phyloP scores from a whole-genome alignment of 805 yeast genomes.

The Ogataea minuta region DNA sequence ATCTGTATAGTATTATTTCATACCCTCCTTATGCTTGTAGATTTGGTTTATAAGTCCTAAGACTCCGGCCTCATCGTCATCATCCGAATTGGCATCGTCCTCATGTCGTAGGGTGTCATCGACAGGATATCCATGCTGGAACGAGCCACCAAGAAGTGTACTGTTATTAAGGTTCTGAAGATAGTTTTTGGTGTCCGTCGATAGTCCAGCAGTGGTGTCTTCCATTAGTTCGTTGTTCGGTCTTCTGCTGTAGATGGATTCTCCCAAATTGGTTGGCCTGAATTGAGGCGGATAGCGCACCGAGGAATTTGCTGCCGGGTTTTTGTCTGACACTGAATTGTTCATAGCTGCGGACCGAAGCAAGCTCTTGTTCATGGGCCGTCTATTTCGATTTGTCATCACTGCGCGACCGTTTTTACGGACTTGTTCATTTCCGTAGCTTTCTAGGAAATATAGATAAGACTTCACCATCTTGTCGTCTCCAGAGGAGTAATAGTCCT shows the following conservation, averaged over 20 bases:
- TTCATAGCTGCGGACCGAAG: constrained; percentile 26
- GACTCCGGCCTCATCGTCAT: constrained; percentile 43
- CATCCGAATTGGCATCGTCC: constrained; percentile 34
- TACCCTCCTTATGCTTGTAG: constrained; percentile 49
- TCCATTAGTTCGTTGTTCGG: constrained; percentile 23
- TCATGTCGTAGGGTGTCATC: constrained; percentile 18
- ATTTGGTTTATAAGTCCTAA: constrained; percentile 75
- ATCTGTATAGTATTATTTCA: constrained; percentile 7
- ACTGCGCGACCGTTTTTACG: constrained; percentile 14
- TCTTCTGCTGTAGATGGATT: constrained; percentile 17
- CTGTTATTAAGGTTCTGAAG: constrained; percentile 30
- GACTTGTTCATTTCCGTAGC: constrained; percentile 56
- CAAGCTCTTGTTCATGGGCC: constrained; percentile 16
- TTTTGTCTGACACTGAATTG: constrained; percentile 18
- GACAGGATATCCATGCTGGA: constrained; percentile 37
- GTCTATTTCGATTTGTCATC: not conserved
- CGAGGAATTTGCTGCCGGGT: constrained; percentile 11
- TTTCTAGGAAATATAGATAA: constrained; percentile 81
- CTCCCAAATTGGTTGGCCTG: constrained; percentile 13
- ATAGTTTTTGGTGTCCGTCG: constrained; percentile 24
- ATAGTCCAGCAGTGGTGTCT: constrained; percentile 31
- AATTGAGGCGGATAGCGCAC: constrained; percentile 25
- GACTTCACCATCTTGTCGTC: constrained; percentile 93
- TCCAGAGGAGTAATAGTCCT: constrained; percentile 46
- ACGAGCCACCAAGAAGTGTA: constrained; percentile 43